These are phyloP conservation scores for Starmerella tilneyi DNA, from an alignment of 805 yeast species.

Conservation along the genomic window DNA sequence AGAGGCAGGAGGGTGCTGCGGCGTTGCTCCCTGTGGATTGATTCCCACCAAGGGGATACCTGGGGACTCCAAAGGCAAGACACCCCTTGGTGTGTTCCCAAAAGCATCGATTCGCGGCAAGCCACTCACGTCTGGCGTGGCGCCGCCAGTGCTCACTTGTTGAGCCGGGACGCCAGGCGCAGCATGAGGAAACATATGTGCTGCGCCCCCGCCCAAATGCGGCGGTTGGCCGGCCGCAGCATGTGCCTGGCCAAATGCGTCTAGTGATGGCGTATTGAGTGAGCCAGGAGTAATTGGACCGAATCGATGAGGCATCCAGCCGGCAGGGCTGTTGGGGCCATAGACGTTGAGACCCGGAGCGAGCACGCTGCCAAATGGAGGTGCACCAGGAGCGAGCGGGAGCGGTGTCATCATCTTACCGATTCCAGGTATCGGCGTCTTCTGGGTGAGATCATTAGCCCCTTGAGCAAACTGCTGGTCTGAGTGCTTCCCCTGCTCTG, in stretches of 20 bases:
- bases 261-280: not conserved
- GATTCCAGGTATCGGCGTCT: constrained; percentile 13
- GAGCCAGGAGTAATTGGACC: constrained; percentile 16
- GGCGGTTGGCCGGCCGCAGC: too few species aligned
- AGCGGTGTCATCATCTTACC: constrained; percentile 19
- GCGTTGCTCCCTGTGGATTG: not conserved
- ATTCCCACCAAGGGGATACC: not conserved
- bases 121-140: not conserved
- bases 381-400: constrained; percentile 10
- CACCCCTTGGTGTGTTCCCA: not conserved
- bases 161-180: not conserved
- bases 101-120: not conserved
- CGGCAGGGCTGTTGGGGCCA: constrained; percentile 9
- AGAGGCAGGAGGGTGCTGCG: not conserved
- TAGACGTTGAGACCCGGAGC: not conserved
- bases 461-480: not conserved
- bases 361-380: not conserved
- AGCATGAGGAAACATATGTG: not conserved
- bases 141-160: not conserved
- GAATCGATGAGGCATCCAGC: constrained; percentile 9
- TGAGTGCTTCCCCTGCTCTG: not conserved
- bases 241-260: not conserved
- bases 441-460: not conserved
- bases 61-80: not conserved
- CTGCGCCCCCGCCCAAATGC: not conserved